Evolutionary conservation across 2,329 filamentous ascomycete species (phyloP).

Genomic region (Malbranchea zuffiana): DNA sequence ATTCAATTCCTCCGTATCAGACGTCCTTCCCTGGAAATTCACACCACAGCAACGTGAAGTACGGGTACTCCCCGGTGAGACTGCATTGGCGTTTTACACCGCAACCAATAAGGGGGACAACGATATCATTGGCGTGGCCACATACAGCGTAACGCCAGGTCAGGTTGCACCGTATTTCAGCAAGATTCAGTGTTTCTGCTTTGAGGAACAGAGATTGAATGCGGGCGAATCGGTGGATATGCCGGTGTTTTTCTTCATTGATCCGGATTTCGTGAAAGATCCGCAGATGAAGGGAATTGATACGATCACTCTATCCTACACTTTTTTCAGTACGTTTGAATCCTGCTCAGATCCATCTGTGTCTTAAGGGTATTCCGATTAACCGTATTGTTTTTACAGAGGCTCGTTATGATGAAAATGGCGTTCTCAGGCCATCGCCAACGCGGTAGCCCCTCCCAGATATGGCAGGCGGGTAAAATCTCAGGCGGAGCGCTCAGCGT

Average conservation of each 20-base stretch:
- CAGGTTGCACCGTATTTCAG: constrained; percentile 97
- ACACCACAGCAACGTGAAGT: constrained; percentile 94
- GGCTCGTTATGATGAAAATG: constrained; percentile 74
- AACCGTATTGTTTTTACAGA: constrained; percentile 39
- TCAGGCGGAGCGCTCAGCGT: no score
- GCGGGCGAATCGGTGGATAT: constrained; percentile 97
- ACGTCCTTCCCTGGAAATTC: constrained; percentile 96
- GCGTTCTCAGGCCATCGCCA: constrained; percentile 52
- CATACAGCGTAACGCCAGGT: constrained; percentile 90
- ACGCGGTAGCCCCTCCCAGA: constrained; percentile 4
- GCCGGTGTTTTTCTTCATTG: constrained; percentile 99
- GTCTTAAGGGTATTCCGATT: neutral
- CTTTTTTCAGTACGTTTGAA: constrained; percentile 77
- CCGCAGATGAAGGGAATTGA: constrained; percentile 87
- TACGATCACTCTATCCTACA: constrained; percentile 92
- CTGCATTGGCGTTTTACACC: constrained; percentile 92
- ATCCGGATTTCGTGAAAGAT: constrained; percentile 87
- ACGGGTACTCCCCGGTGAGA: constrained; percentile 87
- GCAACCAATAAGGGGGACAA: constrained; percentile 81
- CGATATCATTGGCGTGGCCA: constrained; percentile 96
- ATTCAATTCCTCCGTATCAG: constrained; percentile 90
- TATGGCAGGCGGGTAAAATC: no score
- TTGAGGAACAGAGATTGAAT: constrained; percentile 89
- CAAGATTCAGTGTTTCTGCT: constrained; percentile 99
- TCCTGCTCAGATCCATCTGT: constrained; percentile 15